Percentiles rank a stretch among this genome's conserved stretches.
Conservation (phyloP, 805 yeast genomes). For the Diddensiella caesifluorescens region DNA sequence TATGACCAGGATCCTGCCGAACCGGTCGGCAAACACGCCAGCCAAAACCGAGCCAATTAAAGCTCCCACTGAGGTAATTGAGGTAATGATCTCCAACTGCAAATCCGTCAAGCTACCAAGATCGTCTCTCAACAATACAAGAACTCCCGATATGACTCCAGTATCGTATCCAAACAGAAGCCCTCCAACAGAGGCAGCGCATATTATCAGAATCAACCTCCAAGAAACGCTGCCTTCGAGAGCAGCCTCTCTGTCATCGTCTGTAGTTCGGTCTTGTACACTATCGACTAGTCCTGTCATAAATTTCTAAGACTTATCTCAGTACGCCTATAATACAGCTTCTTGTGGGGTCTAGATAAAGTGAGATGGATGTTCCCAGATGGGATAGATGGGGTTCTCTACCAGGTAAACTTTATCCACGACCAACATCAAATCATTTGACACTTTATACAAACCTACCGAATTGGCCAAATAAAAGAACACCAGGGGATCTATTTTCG, state of each 20-base stretch:
- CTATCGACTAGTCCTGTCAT: too few species aligned
- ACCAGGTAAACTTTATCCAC: too few species aligned
- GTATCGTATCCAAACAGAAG: conserved; percentile 86
- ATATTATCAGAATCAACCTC: conserved; percentile 8
- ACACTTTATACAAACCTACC: too few species aligned
- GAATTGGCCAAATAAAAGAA: too few species aligned
- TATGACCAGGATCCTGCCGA: conserved; percentile 80
- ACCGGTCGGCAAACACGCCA: conserved; percentile 72
- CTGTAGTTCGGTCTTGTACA: too few species aligned
- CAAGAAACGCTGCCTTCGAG: neutral
- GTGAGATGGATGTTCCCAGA: too few species aligned
- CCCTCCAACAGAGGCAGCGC: conserved; percentile 73
- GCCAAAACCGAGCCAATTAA: conserved; percentile 72
- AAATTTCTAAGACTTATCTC: too few species aligned
- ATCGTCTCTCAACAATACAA: conserved; percentile 79
- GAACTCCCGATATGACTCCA: conserved; percentile 91
- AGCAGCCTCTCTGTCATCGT: neutral
- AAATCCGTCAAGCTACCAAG: conserved; percentile 60
- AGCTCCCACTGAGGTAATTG: conserved; percentile 94
- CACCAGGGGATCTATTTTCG: too few species aligned
- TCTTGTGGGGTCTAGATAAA: too few species aligned
- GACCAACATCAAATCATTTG: too few species aligned
- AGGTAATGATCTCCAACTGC: conserved; percentile 82
- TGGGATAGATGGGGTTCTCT: too few species aligned
- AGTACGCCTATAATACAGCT: too few species aligned